Evolutionary conservation across 371 early-diverging fungal species (phyloP).

Genomic region (Coemansia sp.): DNA sequence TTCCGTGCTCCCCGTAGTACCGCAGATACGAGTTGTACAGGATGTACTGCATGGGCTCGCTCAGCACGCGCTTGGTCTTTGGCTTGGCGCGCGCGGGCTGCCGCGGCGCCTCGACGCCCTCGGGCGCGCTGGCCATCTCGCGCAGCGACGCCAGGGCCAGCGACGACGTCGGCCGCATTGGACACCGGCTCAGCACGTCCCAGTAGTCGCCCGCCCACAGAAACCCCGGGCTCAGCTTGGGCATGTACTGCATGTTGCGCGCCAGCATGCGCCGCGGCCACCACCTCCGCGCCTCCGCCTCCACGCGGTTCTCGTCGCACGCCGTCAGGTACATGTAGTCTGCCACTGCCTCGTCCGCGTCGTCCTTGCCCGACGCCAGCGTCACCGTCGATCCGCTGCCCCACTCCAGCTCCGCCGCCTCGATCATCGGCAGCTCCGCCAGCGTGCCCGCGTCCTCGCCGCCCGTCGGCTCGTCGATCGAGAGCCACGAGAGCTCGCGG

Average conservation of each 20-base stretch:
- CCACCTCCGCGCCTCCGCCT: slow-evolving; percentile 20
- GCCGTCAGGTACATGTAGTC: slow-evolving; percentile 8
- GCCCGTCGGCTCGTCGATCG: not conserved
- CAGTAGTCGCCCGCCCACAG: slow-evolving; percentile 18
- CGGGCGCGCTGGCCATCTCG: slow-evolving; percentile 25
- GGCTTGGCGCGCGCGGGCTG: slow-evolving; percentile 7
- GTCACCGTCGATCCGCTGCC: not conserved
- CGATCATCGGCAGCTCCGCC: not conserved
- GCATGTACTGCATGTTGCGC: slow-evolving; percentile 48
- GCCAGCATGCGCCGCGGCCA: slow-evolving; percentile 44
- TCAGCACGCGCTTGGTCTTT: slow-evolving; percentile 32
- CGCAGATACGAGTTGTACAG: slow-evolving; percentile 45
- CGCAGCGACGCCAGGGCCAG: slow-evolving; percentile 36
- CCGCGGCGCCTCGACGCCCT: not conserved
- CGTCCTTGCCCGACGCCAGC: not conserved
- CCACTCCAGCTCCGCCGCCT: not conserved
- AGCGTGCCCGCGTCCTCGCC: not conserved
- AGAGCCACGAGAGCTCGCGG: slow-evolving; percentile 1
- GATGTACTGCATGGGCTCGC: slow-evolving; percentile 48
- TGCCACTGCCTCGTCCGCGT: slow-evolving; percentile 6
- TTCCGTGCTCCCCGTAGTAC: slow-evolving; percentile 38
- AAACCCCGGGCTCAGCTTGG: slow-evolving; percentile 22
- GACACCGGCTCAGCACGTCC: slow-evolving; percentile 41
- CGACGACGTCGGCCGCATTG: slow-evolving; percentile 44
- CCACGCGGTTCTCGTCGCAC: not conserved